Conservation (phyloP, 2,329 filamentous ascomycete genomes). For the Fusarium tupiense region DNA sequence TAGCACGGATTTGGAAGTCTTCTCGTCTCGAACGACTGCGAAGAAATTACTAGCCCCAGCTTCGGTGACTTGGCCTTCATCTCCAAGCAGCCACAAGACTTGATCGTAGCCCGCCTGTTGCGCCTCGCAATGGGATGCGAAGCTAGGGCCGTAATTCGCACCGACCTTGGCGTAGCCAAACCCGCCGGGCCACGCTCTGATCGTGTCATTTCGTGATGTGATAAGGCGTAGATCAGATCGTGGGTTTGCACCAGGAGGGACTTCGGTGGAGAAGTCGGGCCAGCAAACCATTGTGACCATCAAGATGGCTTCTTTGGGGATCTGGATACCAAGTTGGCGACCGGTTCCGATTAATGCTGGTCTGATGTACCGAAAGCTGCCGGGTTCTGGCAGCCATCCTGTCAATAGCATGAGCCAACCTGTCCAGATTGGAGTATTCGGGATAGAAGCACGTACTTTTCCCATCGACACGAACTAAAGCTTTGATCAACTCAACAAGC, state of each 20-base stretch:
- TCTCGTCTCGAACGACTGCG: not conserved
- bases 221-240: not conserved
- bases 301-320: not conserved
- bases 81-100: not conserved
- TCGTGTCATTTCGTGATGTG: not conserved
- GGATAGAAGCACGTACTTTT: not conserved
- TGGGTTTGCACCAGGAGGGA: not conserved
- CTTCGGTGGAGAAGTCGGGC: not conserved
- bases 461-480: not conserved
- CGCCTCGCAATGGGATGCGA: not conserved
- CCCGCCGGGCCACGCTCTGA: not conserved
- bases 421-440: too few relatives aligned
- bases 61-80: not conserved
- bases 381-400: not conserved
- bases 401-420: too few relatives aligned
- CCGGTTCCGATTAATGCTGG: not conserved
- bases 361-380: not conserved
- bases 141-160: not conserved
- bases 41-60: conserved; percentile 3
- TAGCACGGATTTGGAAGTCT: not conserved
- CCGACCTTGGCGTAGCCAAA: not conserved
- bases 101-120: not conserved
- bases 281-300: not conserved
- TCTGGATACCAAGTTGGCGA: not conserved
- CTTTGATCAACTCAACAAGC: not conserved